Conservation (phyloP, 441 rosid species). For the Populus trichocarpa region DNA sequence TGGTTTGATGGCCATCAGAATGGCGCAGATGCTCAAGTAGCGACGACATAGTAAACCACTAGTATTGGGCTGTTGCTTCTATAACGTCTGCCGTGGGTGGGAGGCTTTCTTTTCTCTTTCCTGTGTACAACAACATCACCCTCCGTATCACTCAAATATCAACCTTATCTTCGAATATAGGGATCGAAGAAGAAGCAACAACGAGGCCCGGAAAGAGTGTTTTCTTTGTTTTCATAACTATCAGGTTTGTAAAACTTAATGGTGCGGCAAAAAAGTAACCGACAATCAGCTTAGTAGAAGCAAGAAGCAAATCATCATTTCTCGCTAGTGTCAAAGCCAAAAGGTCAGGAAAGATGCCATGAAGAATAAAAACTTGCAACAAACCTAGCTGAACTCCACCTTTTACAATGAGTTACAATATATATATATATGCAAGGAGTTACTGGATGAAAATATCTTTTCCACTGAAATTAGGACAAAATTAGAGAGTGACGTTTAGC, state of each 20-base stretch:
- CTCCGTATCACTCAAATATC: not conserved
- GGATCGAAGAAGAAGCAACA: not conserved
- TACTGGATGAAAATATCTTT: not conserved
- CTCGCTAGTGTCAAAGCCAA: not conserved
- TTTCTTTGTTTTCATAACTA: too few species aligned
- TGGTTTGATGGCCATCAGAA: too few species aligned
- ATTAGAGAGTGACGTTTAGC: too few species aligned
- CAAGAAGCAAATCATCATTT: not conserved
- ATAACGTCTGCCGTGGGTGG: too few species aligned
- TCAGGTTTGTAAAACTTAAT: not conserved
- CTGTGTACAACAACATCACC: too few species aligned
- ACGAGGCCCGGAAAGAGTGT: too few species aligned
- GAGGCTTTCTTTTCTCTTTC: too few species aligned
- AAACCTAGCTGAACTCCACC: not conserved
- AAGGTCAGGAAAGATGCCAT: not conserved
- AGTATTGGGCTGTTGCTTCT: too few species aligned
- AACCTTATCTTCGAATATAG: not conserved
- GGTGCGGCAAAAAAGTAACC: not conserved
- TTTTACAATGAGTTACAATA: slow-evolving; percentile 23
- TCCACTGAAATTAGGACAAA: not conserved
- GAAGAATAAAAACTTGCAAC: not conserved
- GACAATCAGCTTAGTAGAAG: not conserved
- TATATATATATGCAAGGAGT: not conserved
- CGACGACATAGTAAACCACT: too few species aligned
- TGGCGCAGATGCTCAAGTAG: too few species aligned